Conservation (phyloP, 1,284 basidiomycete genomes). For the Rhizopogon hawkerae region DNA sequence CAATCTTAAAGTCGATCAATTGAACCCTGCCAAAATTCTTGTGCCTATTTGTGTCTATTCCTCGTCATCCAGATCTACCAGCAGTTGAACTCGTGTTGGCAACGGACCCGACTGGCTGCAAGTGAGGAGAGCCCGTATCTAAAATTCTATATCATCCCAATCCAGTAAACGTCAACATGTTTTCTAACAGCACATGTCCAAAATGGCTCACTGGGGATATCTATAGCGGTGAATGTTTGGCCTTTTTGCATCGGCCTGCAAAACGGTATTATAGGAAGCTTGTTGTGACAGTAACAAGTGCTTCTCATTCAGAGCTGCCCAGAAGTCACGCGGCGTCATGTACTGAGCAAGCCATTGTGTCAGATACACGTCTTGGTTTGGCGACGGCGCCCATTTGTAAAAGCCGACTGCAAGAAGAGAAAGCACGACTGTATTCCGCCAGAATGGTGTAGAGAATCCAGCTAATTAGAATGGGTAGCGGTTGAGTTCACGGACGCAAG, state of each 20-base stretch:
- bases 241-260: conserved; percentile 43
- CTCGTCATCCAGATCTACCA: conserved; percentile 14
- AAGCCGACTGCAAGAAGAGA: conserved; percentile 41
- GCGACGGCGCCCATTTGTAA: conserved; percentile 60
- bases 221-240: conserved; percentile 52
- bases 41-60: neutral
- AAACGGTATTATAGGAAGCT: conserved; percentile 34
- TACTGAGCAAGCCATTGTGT: conserved; percentile 56
- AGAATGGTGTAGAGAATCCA: conserved; percentile 55
- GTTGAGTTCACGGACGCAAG: neutral
- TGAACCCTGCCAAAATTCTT: neutral
- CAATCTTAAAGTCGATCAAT: neutral
- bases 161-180: neutral
- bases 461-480: conserved; percentile 4
- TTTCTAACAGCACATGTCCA: neutral
- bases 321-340: conserved; percentile 39
- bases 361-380: conserved; percentile 48
- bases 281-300: conserved; percentile 46
- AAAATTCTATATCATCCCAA: conserved; percentile 16
- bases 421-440: conserved; percentile 48
- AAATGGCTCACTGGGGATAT: conserved; percentile 54
- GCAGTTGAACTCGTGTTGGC: conserved; percentile 17
- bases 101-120: conserved; percentile 21
- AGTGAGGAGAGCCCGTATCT: conserved; percentile 26
- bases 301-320: conserved; percentile 45